Evolutionary conservation across 345 rosid genomes (phyloP).

Genomic region (Carallia pectinifolia): DNA sequence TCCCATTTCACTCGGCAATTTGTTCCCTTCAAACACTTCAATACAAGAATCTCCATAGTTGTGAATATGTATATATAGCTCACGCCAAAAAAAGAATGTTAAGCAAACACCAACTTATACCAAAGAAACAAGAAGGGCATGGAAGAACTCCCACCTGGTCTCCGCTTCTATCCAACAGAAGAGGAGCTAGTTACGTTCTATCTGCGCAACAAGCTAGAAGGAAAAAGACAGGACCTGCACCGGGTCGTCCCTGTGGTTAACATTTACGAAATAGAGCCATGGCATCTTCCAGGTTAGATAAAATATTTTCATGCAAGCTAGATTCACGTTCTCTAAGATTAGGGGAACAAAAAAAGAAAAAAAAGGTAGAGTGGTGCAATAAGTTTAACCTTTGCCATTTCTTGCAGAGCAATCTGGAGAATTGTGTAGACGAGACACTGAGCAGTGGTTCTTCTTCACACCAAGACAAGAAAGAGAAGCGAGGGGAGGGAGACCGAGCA

Average conservation of each 20-base stretch:
- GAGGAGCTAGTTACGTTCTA: conserved; percentile 85
- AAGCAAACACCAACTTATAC: neutral
- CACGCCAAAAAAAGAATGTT: neutral
- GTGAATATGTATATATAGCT: neutral
- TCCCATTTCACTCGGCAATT: conserved; percentile 64
- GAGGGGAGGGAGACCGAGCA: conserved; percentile 73
- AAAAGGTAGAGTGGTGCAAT: neutral
- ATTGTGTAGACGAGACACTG: conserved; percentile 56
- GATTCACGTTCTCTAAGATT: too few relatives aligned
- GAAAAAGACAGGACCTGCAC: conserved; percentile 46
- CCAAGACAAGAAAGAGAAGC: conserved; percentile 86
- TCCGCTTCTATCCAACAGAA: conserved; percentile 90
- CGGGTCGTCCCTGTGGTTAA: conserved; percentile 58
- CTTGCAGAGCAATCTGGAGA: conserved; percentile 65
- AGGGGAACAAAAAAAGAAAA: rapidly evolving
- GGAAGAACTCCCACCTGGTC: conserved; percentile 49
- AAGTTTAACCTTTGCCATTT: conserved; percentile 1
- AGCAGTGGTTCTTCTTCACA: conserved; percentile 95
- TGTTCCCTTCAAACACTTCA: neutral
- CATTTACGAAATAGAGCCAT: conserved; percentile 65
- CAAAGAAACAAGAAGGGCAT: conserved; percentile 3
- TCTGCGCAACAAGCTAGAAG: conserved; percentile 64
- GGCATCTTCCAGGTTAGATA: conserved; percentile 64
- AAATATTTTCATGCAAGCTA: too few relatives aligned
- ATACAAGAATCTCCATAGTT: conserved; percentile 9